Percentiles rank a stretch among this genome's conserved stretches.
Evolutionary conservation across 352 stramenopile species (phyloP).

Genomic region (Globisporangium spiculum): DNA sequence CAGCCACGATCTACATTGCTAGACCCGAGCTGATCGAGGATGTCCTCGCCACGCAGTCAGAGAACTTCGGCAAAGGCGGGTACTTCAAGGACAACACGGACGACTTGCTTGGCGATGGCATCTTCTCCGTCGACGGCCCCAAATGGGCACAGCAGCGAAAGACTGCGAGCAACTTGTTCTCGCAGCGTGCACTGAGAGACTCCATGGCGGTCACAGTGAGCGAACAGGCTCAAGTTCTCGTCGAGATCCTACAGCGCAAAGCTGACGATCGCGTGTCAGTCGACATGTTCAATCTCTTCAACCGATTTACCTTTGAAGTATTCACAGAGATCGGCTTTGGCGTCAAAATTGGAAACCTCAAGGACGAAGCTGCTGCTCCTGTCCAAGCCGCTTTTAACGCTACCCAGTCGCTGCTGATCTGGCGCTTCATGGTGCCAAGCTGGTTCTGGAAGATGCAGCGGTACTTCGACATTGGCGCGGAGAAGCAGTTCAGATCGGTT

Average conservation of each 20-base stretch:
- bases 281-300: conserved; percentile 37
- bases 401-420: conserved; percentile 26
- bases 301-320: conserved; percentile 46
- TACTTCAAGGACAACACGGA: no score
- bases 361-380: conserved; percentile 11
- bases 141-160: conserved; percentile 32
- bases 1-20: not conserved
- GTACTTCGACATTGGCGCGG: conserved; percentile 22
- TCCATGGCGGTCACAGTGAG: conserved; percentile 10
- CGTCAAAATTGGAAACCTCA: conserved; percentile 20
- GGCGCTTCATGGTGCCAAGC: conserved; percentile 33
- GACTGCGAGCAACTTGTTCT: conserved; percentile 29
- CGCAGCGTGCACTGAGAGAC: conserved; percentile 21
- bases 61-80: conserved; percentile 1
- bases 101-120: not conserved
- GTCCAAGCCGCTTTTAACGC: conserved; percentile 39
- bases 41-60: not conserved
- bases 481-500: conserved; percentile 21
- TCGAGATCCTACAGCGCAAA: conserved; percentile 20
- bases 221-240: conserved; percentile 26
- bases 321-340: conserved; percentile 49
- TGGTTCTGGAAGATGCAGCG: conserved; percentile 41
- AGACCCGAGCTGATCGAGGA: not conserved
- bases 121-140: conserved; percentile 29
- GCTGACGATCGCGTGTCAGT: conserved; percentile 8